Conservation (phyloP, 1,284 basidiomycete genomes). For the Sporisorium sorghi region DNA sequence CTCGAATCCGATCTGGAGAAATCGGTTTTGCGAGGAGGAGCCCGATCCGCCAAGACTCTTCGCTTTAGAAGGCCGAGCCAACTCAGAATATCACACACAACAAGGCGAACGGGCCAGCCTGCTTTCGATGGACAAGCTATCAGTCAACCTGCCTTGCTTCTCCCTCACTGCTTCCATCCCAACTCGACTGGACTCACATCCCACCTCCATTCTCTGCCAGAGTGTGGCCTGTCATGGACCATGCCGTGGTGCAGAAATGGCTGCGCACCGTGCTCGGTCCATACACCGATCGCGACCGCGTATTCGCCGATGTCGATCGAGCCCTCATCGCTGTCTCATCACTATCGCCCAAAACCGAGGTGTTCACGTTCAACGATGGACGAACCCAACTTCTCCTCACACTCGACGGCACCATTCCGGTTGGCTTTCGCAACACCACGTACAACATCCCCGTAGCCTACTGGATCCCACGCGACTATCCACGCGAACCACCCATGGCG, state of each 20-base stretch:
- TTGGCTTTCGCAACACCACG: slow-evolving; percentile 78
- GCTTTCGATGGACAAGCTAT: slow-evolving; percentile 1
- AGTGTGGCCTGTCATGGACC: slow-evolving; percentile 55
- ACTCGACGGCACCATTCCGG: slow-evolving; percentile 89
- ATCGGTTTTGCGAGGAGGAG: neutral
- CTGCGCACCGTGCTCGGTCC: slow-evolving; percentile 57
- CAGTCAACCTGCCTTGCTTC: neutral
- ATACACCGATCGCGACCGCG: slow-evolving; percentile 76
- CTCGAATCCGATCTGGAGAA: neutral
- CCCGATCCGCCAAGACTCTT: slow-evolving; percentile 35
- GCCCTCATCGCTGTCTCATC: slow-evolving; percentile 76
- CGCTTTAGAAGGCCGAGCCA: neutral
- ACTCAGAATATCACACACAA: neutral
- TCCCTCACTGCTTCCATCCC: neutral
- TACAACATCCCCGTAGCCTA: slow-evolving; percentile 95
- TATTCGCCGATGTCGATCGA: slow-evolving; percentile 77
- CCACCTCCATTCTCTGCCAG: neutral
- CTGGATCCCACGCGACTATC: slow-evolving; percentile 74
- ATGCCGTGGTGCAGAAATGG: slow-evolving; percentile 63
- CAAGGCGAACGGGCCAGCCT: slow-evolving; percentile 32
- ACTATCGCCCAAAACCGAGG: slow-evolving; percentile 87
- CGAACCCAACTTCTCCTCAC: slow-evolving; percentile 89
- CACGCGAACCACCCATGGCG: slow-evolving; percentile 80
- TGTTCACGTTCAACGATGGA: slow-evolving; percentile 96
- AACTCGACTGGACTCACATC: neutral